Conservation (phyloP, 2,329 filamentous ascomycete genomes). For the Nigrograna mackinnonii region DNA sequence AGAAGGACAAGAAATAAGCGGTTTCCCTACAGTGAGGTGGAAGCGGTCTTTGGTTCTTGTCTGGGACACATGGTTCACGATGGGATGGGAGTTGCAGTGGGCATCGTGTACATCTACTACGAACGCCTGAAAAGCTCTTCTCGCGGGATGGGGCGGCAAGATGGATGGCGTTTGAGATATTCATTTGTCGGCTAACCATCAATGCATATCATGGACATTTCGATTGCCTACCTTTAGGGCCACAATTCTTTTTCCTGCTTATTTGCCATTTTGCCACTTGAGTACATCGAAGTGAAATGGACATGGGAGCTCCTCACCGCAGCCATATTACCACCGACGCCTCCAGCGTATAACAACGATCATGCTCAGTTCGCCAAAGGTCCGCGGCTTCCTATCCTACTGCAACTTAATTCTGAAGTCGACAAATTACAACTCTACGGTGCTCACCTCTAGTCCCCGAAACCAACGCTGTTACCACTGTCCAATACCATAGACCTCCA, state of each 20-base stretch:
- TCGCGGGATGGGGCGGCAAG: slow-evolving; percentile 37
- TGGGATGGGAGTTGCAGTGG: slow-evolving; percentile 38
- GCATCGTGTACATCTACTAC: slow-evolving; percentile 43
- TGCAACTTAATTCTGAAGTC: too few relatives aligned
- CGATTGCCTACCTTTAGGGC: slow-evolving; percentile 14
- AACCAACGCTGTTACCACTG: too few relatives aligned
- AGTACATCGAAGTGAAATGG: background rate
- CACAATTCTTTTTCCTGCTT: background rate
- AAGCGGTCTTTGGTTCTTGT: too few relatives aligned
- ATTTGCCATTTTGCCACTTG: background rate
- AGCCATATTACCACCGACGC: too few relatives aligned
- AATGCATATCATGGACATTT: slow-evolving; percentile 46
- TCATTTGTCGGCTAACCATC: slow-evolving; percentile 40
- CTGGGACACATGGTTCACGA: slow-evolving; percentile 36
- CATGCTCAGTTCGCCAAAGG: too few relatives aligned
- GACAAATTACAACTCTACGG: too few relatives aligned
- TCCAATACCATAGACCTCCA: too few relatives aligned
- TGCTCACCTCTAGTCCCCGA: too few relatives aligned
- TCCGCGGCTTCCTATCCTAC: too few relatives aligned
- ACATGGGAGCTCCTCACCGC: too few relatives aligned
- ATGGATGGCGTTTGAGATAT: slow-evolving; percentile 44
- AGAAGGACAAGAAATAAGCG: slow-evolving; percentile 77
- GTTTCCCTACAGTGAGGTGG: slow-evolving; percentile 28
- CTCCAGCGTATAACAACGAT: too few relatives aligned
- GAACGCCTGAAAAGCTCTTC: slow-evolving; percentile 39